These are phyloP conservation scores for Simmondsia chinensis DNA, from an alignment of 148 eudicot species.

Conservation along the genomic window DNA sequence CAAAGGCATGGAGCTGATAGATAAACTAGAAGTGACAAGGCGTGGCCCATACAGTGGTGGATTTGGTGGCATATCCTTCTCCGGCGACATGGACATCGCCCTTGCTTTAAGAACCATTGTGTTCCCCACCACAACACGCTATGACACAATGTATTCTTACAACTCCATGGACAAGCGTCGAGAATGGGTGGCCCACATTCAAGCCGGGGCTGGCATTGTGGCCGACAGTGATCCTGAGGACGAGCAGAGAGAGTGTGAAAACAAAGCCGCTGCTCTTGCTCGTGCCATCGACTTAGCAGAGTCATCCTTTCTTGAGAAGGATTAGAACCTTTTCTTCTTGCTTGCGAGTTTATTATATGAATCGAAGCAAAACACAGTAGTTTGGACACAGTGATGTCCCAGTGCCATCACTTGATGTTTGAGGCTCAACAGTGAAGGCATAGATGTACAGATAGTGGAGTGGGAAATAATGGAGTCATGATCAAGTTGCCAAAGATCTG, in stretches of 20 bases:
- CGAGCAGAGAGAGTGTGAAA: conserved; percentile 62
- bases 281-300: conserved; percentile 89
- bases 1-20: conserved; percentile 79
- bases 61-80: conserved; percentile 83
- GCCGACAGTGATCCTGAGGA: conserved; percentile 68
- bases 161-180: conserved; percentile 31
- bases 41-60: conserved; percentile 86
- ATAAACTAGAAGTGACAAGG: conserved; percentile 61
- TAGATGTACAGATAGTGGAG: too few species aligned
- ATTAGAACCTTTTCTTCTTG: too few species aligned
- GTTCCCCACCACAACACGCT: conserved; percentile 49
- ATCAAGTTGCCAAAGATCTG: too few species aligned
- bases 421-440: too few species aligned
- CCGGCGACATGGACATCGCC: conserved; percentile 86
- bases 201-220: conserved; percentile 66
- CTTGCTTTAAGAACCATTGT: conserved; percentile 74
- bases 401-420: too few species aligned
- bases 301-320: conserved; percentile 53
- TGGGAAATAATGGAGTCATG: too few species aligned
- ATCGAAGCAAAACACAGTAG: too few species aligned
- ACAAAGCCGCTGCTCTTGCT: conserved; percentile 61
- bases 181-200: conserved; percentile 90
- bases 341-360: too few species aligned
- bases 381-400: too few species aligned
- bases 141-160: conserved; percentile 61